These are phyloP conservation scores for Epichloe baconii DNA, from an alignment of 2,329 filamentous ascomycete species.

Conservation along the genomic window DNA sequence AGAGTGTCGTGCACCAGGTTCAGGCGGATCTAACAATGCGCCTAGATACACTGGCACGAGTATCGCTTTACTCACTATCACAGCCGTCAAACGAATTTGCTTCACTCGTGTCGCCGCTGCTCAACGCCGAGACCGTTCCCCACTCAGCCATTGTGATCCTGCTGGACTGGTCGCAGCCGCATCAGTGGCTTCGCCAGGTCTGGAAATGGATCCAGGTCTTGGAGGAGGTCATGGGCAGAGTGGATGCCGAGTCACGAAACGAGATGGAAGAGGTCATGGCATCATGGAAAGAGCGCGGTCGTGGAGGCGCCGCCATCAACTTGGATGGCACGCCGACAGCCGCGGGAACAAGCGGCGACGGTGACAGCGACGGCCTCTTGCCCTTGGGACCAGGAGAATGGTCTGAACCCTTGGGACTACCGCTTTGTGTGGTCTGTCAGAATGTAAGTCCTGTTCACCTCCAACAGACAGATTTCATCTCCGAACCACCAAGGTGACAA, in stretches of 20 bases:
- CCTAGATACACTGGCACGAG: constrained; percentile 76
- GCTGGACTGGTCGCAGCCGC: constrained; percentile 92
- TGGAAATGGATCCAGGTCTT: constrained; percentile 82
- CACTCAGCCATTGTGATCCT: constrained; percentile 82
- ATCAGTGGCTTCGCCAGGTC: constrained; percentile 81
- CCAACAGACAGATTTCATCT: background rate
- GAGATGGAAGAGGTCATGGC: constrained; percentile 79
- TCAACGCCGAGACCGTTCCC: constrained; percentile 71
- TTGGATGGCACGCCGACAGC: constrained; percentile 47
- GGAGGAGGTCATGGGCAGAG: constrained; percentile 58
- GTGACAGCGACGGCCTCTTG: constrained; percentile 55
- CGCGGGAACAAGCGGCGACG: constrained; percentile 40
- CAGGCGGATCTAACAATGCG: constrained; percentile 10
- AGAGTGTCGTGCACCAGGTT: background rate
- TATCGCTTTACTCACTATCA: constrained; percentile 81
- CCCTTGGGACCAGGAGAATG: constrained; percentile 83
- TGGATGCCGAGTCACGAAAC: constrained; percentile 64
- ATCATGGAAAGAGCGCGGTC: constrained; percentile 63
- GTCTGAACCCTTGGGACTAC: constrained; percentile 78
- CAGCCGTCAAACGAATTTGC: constrained; percentile 73
- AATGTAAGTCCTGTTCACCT: constrained; percentile 47
- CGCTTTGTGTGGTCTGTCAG: constrained; percentile 89
- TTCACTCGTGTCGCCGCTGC: constrained; percentile 67
- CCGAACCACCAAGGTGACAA: background rate
- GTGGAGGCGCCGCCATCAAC: constrained; percentile 48